Percentiles rank a stretch among this genome's conserved stretches.
Evolutionary conservation across 1,284 basidiomycete genomes (phyloP).

Genomic region (Sanguinoderma infundibulare): DNA sequence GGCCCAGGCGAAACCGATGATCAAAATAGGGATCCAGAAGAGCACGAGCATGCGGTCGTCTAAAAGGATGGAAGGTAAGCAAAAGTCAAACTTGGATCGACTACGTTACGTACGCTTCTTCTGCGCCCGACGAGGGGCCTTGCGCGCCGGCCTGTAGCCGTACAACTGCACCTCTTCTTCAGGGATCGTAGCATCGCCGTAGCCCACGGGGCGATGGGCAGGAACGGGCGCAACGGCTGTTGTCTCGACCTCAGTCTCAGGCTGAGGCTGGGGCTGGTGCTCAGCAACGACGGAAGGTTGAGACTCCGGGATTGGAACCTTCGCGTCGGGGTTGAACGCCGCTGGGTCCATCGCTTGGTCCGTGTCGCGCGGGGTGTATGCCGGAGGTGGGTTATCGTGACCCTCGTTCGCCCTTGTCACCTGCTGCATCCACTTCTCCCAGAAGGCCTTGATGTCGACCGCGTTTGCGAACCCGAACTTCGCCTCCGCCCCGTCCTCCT

Average conservation of each 20-base stretch:
- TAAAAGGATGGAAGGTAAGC: constrained; percentile 35
- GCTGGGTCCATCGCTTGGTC: constrained; percentile 36
- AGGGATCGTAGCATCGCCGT: constrained; percentile 53
- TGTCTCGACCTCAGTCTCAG: constrained; percentile 6
- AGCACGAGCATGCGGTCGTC: constrained; percentile 92
- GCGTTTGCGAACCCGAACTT: constrained; percentile 48
- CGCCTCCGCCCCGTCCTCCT: constrained; percentile 38
- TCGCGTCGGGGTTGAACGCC: constrained; percentile 9
- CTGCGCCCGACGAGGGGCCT: constrained; percentile 55
- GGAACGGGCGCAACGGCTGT: constrained; percentile 10
- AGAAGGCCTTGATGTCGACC: constrained; percentile 66
- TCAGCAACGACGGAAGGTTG: constrained; percentile 21
- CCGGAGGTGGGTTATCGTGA: constrained; percentile 61
- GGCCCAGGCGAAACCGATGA: constrained; percentile 73
- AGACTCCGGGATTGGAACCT: constrained; percentile 18
- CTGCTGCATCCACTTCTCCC: constrained; percentile 76
- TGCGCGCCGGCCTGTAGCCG: constrained; percentile 61
- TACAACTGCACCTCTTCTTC: constrained; percentile 71
- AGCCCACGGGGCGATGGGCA: constrained; percentile 47
- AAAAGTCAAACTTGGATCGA: background rate
- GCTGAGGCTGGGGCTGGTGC: background rate
- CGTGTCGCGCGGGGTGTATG: constrained; percentile 61
- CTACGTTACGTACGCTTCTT: constrained; percentile 71
- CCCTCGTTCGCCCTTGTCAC: constrained; percentile 49
- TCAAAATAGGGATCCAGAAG: constrained; percentile 93